Evolutionary conservation across 208 protist species (phyloP), one percentile per base, ranked within the genome.

Genomic region (Leishmania aethiopica): DNA sequence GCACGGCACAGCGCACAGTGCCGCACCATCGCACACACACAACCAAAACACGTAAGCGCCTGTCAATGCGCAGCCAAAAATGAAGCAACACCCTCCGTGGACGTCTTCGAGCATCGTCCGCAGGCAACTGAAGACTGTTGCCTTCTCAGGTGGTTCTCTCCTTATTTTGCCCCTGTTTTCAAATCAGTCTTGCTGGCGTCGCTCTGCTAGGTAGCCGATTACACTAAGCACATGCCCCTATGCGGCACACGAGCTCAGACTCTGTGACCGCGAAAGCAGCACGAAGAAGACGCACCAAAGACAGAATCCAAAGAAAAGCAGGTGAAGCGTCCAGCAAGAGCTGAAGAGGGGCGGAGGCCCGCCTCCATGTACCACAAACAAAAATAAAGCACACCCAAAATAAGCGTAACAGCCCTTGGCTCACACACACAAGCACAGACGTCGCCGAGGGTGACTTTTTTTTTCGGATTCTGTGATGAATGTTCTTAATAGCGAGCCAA

Each of bases 401-500:
- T 19, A 51, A 73, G 45, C 40, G 15, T 49, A 2, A 49, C 17
- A 73, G 22, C 40, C 17, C 69, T 73, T 73, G 22, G 17, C n/a
- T 11, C 28, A 66, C 28, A 67, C 45, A 73, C 22, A 73, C 40
- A 73, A 22, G 15, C 67, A 73, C 69, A 57, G 51, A 53, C 19
- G 71, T 32, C 55, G 13, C 64, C 5, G 32, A 69, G 62, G 62
- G 15, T 8, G 62, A 32, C 62, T 72, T 32, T 37, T 72, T 77
- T n/a, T 0, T 77, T 35, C 32, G 17, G 28, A 79, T 80, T 40
- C 55, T 80, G 32, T 77, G 62, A 74, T 47, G 47, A 73, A 35
- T 60, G 69, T 17, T 51, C 47, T n/a, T 42, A 32, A 78, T 64
- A 32, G 55, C 11, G 40, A 67, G 17, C 19, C 10, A 67, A 59